Conservation (phyloP, 805 yeast species). For the Tetrapisispora nanseiensis region DNA sequence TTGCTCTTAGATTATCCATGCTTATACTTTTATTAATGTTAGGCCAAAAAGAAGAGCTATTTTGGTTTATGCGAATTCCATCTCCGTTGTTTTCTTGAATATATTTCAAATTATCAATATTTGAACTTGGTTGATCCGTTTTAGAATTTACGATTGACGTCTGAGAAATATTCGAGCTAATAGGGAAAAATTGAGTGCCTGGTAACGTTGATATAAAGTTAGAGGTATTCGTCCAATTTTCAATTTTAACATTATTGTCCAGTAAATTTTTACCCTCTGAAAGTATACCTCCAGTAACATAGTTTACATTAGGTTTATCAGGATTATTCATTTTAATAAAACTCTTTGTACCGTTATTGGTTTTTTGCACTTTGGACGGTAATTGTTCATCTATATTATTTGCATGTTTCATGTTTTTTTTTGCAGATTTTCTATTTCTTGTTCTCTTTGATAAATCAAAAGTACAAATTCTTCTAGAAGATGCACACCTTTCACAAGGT, state of each 20-base stretch:
- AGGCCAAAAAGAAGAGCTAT: constrained; percentile 3
- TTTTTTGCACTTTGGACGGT: not conserved
- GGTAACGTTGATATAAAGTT: no score
- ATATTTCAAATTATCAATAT: not conserved
- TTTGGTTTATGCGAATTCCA: not conserved
- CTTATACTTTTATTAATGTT: not conserved
- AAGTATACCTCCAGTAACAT: no score
- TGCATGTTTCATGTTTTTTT: not conserved
- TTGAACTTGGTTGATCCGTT: no score
- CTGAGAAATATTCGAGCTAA: no score
- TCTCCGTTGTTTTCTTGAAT: not conserved
- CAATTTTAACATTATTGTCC: no score
- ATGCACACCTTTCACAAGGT: constrained; percentile 67
- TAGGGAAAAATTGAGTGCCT: no score
- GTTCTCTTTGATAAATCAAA: constrained; percentile 54
- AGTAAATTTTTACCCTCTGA: no score
- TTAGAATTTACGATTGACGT: no score
- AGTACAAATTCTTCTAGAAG: constrained; percentile 53
- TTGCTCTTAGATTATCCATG: not conserved
- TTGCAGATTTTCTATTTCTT: constrained; percentile 32
- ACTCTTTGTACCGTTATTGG: not conserved
- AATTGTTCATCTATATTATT: no score
- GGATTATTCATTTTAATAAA: no score
- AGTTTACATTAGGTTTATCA: no score
- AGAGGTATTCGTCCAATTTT: no score